phyloP scores from a whole-genome alignment of 192 early-diverging fungal species.

The Gonapodya sp. region DNA sequence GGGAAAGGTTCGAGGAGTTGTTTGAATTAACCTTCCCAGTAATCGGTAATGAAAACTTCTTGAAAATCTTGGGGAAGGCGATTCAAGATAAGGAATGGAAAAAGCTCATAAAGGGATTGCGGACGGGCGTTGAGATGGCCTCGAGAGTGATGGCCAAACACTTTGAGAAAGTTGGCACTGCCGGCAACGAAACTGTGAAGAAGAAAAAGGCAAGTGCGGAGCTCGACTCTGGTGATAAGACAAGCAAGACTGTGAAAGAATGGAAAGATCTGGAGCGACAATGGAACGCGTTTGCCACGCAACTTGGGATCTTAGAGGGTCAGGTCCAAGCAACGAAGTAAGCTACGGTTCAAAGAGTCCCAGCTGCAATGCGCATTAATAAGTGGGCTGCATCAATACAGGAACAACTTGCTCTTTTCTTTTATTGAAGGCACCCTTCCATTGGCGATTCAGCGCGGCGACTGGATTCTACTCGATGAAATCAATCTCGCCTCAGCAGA shows the following conservation, averaged over 20 bases:
- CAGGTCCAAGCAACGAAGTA: slow-evolving; percentile 32
- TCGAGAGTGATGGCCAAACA: slow-evolving; percentile 35
- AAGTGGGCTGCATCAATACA: slow-evolving; percentile 33
- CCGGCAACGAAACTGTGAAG: slow-evolving; percentile 8
- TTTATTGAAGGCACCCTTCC: slow-evolving; percentile 93
- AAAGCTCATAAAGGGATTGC: slow-evolving; percentile 64
- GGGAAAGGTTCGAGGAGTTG: slow-evolving; percentile 74
- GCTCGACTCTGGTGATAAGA: slow-evolving; percentile 17
- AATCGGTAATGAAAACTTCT: slow-evolving; percentile 74
- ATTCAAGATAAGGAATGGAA: slow-evolving; percentile 73
- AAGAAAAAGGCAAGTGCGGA: neutral
- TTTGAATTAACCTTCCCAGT: slow-evolving; percentile 82
- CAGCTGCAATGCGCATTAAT: neutral
- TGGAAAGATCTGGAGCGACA: slow-evolving; percentile 35
- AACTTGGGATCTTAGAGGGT: slow-evolving; percentile 59
- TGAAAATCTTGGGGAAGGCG: slow-evolving; percentile 66
- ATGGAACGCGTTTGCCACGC: slow-evolving; percentile 65
- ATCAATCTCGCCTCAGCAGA: slow-evolving; percentile 94
- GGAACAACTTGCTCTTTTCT: slow-evolving; percentile 71
- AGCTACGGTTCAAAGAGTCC: neutral
- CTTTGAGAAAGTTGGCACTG: neutral
- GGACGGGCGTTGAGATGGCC: slow-evolving; percentile 71
- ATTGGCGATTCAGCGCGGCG: slow-evolving; percentile 75
- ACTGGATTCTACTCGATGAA: slow-evolving; percentile 97
- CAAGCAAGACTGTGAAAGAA: slow-evolving; percentile 21